A percentile compares a stretch with the other conserved stretches of the same genome.
phyloP scores from a whole-genome alignment of 768 basidiomycete species.

The Trametes sanguinea region DNA sequence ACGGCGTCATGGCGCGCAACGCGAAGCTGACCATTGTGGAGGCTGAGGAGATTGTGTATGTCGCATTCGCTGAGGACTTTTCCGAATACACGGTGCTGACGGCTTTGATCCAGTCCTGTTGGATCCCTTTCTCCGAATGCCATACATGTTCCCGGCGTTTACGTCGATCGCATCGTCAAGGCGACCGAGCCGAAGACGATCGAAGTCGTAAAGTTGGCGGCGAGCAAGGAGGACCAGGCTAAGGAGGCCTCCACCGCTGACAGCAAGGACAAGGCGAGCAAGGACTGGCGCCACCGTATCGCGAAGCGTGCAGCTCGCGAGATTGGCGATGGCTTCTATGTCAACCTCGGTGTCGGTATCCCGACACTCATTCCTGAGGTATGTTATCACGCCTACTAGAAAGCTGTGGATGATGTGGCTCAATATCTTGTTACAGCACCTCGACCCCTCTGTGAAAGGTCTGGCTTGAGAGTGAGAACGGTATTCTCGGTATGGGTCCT shows the following conservation, averaged over 20 bases:
- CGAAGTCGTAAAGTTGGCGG: conserved; percentile 69
- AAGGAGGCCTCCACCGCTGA: conserved; percentile 11
- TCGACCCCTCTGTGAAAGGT: conserved; percentile 75
- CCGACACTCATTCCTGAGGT: conserved; percentile 80
- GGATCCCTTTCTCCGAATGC: conserved; percentile 65
- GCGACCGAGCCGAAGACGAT: conserved; percentile 77
- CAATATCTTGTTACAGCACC: conserved; percentile 40
- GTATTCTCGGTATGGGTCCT: conserved; percentile 84
- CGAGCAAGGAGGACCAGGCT: conserved; percentile 24
- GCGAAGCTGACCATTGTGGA: conserved; percentile 89
- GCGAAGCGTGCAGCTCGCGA: conserved; percentile 86
- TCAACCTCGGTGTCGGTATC: conserved; percentile 87
- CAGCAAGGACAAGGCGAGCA: conserved; percentile 27
- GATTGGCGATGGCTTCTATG: conserved; percentile 81
- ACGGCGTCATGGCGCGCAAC: conserved; percentile 81
- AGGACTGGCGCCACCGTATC: conserved; percentile 55
- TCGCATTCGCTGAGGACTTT: not conserved
- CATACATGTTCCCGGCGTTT: conserved; percentile 81
- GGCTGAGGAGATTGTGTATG: conserved; percentile 36
- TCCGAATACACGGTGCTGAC: not conserved
- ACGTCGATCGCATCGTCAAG: conserved; percentile 82
- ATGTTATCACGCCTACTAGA: too few species aligned
- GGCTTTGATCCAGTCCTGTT: conserved; percentile 23
- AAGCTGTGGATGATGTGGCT: too few species aligned
- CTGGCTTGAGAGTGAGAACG: conserved; percentile 89